A percentile compares a stretch with the other conserved stretches of the same genome.
Conservation (phyloP, 2,329 filamentous ascomycete species). For the Ophiostoma ips region DNA sequence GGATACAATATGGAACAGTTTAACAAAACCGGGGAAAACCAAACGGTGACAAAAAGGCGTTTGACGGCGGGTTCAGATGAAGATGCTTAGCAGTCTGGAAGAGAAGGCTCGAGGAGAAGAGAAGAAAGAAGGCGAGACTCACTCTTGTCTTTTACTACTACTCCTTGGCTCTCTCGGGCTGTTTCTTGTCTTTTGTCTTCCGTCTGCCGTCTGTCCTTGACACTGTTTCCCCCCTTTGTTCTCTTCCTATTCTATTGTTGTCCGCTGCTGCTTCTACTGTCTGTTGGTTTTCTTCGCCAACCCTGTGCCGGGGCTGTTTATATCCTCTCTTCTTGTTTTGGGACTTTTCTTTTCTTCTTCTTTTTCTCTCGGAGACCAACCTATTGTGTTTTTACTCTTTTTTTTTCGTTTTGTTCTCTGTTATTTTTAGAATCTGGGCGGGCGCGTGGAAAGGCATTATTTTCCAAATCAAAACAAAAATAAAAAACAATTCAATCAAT, state of each 20-base stretch:
- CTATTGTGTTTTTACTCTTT: conserved; percentile 2
- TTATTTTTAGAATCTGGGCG: conserved; percentile 4
- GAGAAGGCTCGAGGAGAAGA: not conserved
- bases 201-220: no score
- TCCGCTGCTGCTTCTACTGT: not conserved
- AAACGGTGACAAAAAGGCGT: not conserved
- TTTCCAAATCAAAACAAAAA: not conserved
- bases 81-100: not conserved
- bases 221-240: no score
- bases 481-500: not conserved
- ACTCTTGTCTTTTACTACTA: no score
- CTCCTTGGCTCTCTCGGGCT: no score
- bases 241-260: not conserved
- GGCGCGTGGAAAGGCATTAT: conserved; percentile 1
- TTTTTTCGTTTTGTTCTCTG: not conserved
- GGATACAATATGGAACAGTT: conserved; percentile 7
- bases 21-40: conserved; percentile 1
- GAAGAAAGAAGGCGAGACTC: no score
- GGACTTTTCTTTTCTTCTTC: not conserved
- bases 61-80: not conserved
- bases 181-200: no score
- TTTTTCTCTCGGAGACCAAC: not conserved
- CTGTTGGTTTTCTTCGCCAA: not conserved
- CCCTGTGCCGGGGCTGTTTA: not conserved
- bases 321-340: conserved; percentile 1